Base-by-base conservation (phyloP, 2,329 filamentous ascomycete species). In the Diaporthe aspalathi region DNA sequence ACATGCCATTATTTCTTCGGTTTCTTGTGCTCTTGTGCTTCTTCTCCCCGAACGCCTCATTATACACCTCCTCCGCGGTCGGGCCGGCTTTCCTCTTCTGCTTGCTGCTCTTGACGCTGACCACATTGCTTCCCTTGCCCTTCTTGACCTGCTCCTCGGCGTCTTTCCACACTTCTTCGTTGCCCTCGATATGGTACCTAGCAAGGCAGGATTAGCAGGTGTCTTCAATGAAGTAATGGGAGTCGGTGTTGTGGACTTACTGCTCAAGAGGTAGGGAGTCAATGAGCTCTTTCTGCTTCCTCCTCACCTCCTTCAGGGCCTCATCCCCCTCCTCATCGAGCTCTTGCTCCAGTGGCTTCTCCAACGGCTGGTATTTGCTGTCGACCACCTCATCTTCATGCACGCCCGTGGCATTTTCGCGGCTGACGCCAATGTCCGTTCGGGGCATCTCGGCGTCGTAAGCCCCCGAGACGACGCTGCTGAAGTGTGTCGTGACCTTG, bases 181-280 rank as follows among this genome's bases (percentile, higher is more conserved):
- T 86, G 53, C 85, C 89, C 65, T 91, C 90, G 49, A 93, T 88
- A 78, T 92, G 90, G 76, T 91, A 92, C 75, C 89, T 91, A 65
- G 9, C 73, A 68, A n/a, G 57, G 73, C 29, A 74, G 9, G 22
- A 22, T 72, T 20, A 38, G 5, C 7, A 54, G 6, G 2, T 12
- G 11, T 29, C 27, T 7, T 20, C 16, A 11, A 12, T 2, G 35
- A 63, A 16, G 17, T 27, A n/a, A 17, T 43, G 17, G 3, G 8
- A 8, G 6, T 2, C 5, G 2, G 1, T 24, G 20, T 9, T 4
- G 8, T 32, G 17, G 8, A 43, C 91, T 88, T 87, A 95, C 90
- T 93, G 91, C 77, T 97, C 94, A 67, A 98, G 86, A 54, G 95
- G 95, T 73, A 98, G 84, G 74, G 94, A 92, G 84, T 98, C 93